Evolutionary conservation across 2,329 filamentous ascomycete species (phyloP), one percentile per base, ranked within the genome.

Genomic region (Cryphonectria nitschkei): DNA sequence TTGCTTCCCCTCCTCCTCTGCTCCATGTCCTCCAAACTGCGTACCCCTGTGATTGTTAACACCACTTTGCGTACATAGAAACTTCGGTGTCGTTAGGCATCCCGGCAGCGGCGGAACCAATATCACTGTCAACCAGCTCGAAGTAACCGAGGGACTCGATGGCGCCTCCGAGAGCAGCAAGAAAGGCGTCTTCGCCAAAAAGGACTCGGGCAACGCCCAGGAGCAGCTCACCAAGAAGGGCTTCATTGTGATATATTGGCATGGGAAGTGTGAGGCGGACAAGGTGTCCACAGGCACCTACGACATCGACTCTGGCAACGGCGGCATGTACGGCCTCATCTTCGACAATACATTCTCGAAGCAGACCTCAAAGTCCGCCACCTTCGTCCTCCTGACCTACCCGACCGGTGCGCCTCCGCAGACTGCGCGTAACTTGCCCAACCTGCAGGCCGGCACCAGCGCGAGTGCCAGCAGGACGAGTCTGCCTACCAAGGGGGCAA

Each of bases 321-420:
- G 91, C 34, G 96, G 96, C 78, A 98, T 97, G 89, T 99, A 97
- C 79, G 96, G 95, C 70, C 85, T 99, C 73, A 94, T 98, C 43
- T 97, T 99, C 78, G 96, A 99, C 87, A 99, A 99, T 79, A 99
- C 96, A 39, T 99, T 99, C 80, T 97, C 95, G 72, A 98, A 98
- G 83, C 93, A 92, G 80, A 91, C 93, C 58, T 96, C 95, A 68
- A 99, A 99, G 83, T 97, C 92, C 41, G 94, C 94, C 29, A 98
- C 95, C 9, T 93, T 99, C 77, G 95, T 98, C 50, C 89, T 99
- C 67, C 88, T 98, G 79, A 98, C 94, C 54, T 98, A 98, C 77
- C 95, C 95, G 13, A 95, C 94, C 50, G 92, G 91, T 75, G 88
- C 90, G 7, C 89, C 93, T 46, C 93, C 93, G 0, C 93, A 93